Evolutionary conservation across 352 stramenopile genomes (phyloP).

Genomic region (Sclerospora graminicola): DNA sequence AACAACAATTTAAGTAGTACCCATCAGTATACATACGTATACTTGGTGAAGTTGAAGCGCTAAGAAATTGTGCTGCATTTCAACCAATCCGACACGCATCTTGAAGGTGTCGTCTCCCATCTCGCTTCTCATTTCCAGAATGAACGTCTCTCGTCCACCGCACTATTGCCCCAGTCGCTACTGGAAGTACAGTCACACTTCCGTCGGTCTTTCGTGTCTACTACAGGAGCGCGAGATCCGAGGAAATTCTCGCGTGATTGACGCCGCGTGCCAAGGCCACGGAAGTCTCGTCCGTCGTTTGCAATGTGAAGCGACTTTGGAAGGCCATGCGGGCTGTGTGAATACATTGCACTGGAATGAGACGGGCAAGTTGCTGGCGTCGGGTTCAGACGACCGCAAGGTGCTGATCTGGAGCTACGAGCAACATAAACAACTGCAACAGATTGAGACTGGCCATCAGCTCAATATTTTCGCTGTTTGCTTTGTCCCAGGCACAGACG

Average conservation of each 20-base stretch:
- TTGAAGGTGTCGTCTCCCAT: background rate
- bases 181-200: constrained; percentile 27
- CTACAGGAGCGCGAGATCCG: constrained; percentile 43
- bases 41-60: constrained; percentile 1
- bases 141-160: constrained; percentile 10
- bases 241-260: constrained; percentile 34
- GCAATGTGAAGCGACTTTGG: constrained; percentile 39
- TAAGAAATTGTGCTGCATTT: no score
- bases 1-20: no score
- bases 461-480: constrained; percentile 85
- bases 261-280: constrained; percentile 44
- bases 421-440: constrained; percentile 30
- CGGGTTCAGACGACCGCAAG: constrained; percentile 75
- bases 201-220: constrained; percentile 22
- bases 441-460: constrained; percentile 63
- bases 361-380: constrained; percentile 49
- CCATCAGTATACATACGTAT: no score
- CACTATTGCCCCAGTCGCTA: constrained; percentile 8
- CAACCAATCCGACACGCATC: no score
- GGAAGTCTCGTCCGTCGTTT: constrained; percentile 47
- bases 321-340: constrained; percentile 63
- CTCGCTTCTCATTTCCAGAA: constrained; percentile 1
- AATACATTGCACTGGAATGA: constrained; percentile 83
- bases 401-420: constrained; percentile 78
- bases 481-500: constrained; percentile 73